phyloP scores from a whole-genome alignment of 179 eudicot species.

The Beta macrorhiza region DNA sequence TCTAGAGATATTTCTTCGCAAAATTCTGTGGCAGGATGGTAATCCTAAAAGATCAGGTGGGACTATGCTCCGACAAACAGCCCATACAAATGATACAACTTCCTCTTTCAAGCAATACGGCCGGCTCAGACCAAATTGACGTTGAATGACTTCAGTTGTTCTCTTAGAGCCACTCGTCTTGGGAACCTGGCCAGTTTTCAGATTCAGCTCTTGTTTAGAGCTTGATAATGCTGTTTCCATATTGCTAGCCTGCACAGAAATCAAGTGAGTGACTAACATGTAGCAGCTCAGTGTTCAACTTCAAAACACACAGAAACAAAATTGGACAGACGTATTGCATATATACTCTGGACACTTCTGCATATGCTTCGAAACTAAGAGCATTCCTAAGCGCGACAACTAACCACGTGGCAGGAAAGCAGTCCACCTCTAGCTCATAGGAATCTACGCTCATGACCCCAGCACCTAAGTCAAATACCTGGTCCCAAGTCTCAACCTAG shows the following conservation, averaged over 20 bases:
- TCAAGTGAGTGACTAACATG: background rate
- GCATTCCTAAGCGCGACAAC: background rate
- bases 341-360: too few relatives aligned
- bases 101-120: slow-evolving; percentile 54
- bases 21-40: slow-evolving; percentile 55
- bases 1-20: slow-evolving; percentile 64
- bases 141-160: slow-evolving; percentile 26
- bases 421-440: too few relatives aligned
- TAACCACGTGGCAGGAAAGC: background rate
- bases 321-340: background rate
- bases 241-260: slow-evolving; percentile 28
- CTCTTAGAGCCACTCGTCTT: slow-evolving; percentile 9
- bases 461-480: too few relatives aligned
- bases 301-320: background rate
- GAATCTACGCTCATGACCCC: too few relatives aligned
- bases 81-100: slow-evolving; percentile 85
- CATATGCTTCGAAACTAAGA: background rate
- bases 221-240: slow-evolving; percentile 2
- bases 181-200: background rate
- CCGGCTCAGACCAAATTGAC: slow-evolving; percentile 40
- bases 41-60: slow-evolving; percentile 66
- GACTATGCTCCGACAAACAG: slow-evolving; percentile 70
- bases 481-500: too few relatives aligned
- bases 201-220: slow-evolving; percentile 17
- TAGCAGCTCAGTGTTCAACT: background rate